Base-by-base conservation (phyloP, 2,329 filamentous ascomycete genomes). In the Beauveria medogensis region DNA sequence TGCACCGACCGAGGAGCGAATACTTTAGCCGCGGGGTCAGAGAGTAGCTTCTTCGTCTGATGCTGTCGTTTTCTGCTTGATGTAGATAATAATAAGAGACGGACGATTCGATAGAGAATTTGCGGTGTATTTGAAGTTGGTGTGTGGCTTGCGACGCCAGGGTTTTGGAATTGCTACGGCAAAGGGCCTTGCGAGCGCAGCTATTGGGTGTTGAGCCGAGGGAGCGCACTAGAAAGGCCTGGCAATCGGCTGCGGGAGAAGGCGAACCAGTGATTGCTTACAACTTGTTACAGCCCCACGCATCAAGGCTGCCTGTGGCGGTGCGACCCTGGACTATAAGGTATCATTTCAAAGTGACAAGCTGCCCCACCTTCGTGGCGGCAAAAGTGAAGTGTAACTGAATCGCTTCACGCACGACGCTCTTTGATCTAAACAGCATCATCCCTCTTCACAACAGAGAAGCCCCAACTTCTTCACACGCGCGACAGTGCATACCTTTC, bases 141-240 rank as follows among this genome's bases (percentile, higher is more conserved):
- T 12, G 57, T 53, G 22, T 52, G 44, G 56, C 26, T 46, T 46
- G 40, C n/a, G 4, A 18, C 10, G 37, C 3, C 26, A n/a, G 20
- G 46, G 20, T 22, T 12, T 16, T 48, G 26, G 24, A 48, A 58
- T 46, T 40, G 47, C 37, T 30, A 37, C 46, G 48, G 22, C 9
- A 10, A n/a, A 59, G 14, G 40, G 34, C 14, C 46, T 59, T 59
- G 40, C 24, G 48, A 48, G 28, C 40, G 57, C 28, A 47, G 57
- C 20, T 28, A 59, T 59, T 59, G 57, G 57, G 41, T 28, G 20
- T 37, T 46, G 57, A 34, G 57, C 57, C 57, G 57, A 59, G 57
- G 57, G 57, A 59, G 53, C 40, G 20, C 57, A 59, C 57, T 59
- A 59, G 57, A 59, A 59, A 22, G 34, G 55, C 47, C 47, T 30